phyloP scores from a whole-genome alignment of 2,329 filamentous ascomycete genomes.

The Phialocephala subalpina region DNA sequence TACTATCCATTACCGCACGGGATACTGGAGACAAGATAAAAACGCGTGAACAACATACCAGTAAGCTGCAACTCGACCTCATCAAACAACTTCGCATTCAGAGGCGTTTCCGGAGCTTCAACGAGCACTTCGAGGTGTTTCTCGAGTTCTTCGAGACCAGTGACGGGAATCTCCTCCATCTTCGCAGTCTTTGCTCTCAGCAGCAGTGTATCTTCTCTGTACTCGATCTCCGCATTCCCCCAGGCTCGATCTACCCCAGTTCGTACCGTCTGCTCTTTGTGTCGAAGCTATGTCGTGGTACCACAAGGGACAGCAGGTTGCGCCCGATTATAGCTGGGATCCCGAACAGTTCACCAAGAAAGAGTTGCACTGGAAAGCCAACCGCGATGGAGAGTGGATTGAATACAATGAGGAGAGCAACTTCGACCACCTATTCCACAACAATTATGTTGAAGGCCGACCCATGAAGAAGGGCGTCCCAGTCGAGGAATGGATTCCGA shows the following conservation, averaged over 20 bases:
- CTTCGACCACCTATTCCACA: not conserved
- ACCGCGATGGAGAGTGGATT: no score
- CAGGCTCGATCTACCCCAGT: no score
- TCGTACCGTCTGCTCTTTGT: no score
- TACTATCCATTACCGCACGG: not conserved
- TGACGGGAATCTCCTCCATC: slow-evolving; percentile 54
- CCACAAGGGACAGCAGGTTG: no score
- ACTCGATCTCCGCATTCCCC: no score
- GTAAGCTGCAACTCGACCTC: slow-evolving; percentile 66
- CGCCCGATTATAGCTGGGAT: no score
- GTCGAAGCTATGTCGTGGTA: no score
- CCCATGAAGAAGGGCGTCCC: not conserved
- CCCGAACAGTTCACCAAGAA: no score
- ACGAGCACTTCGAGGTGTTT: slow-evolving; percentile 61
- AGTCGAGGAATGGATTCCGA: not conserved
- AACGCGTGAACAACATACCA: slow-evolving; percentile 47
- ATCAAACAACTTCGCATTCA: slow-evolving; percentile 62
- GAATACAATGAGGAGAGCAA: not conserved
- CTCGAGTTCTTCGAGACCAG: slow-evolving; percentile 61
- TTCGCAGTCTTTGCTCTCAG: not conserved
- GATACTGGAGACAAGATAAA: not conserved
- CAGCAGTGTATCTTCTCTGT: not conserved
- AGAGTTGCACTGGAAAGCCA: no score
- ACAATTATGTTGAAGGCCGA: slow-evolving; percentile 6
- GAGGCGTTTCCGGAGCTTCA: slow-evolving; percentile 50